phyloP scores from a whole-genome alignment of 2,329 filamentous ascomycete genomes.

The Rugonectria rugulosa region DNA sequence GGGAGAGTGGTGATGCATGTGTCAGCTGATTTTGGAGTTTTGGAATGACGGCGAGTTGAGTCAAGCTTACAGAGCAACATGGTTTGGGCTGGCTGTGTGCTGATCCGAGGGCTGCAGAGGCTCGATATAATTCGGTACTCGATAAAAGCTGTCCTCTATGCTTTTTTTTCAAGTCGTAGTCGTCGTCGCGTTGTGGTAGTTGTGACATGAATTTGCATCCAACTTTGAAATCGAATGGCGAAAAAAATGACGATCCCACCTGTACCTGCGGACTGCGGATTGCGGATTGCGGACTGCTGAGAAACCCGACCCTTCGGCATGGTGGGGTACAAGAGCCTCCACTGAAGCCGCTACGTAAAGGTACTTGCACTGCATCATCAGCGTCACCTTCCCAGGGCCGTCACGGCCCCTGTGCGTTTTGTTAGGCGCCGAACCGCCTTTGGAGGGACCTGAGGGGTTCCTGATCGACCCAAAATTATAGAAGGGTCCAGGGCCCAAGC shows the following conservation, averaged over 20 bases:
- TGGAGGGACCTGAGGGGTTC: too few species aligned
- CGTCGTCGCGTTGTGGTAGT: background rate
- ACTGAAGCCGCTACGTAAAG: too few species aligned
- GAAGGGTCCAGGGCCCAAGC: too few species aligned
- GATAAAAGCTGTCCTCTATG: too few species aligned
- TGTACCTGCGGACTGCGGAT: background rate
- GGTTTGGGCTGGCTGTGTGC: conserved; percentile 31
- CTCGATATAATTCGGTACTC: background rate
- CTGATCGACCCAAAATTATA: too few species aligned
- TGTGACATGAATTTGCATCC: too few species aligned
- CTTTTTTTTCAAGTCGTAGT: background rate
- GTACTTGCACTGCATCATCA: too few species aligned
- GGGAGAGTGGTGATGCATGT: conserved; percentile 24
- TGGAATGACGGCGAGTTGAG: conserved; percentile 18
- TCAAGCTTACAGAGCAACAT: conserved; percentile 72
- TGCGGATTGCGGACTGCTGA: background rate
- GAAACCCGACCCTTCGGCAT: conserved; percentile 1
- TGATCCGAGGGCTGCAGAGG: background rate
- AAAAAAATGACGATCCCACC: background rate
- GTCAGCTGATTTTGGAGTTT: background rate
- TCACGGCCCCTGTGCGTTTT: too few species aligned
- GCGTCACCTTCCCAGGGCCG: too few species aligned
- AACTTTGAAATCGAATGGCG: too few species aligned
- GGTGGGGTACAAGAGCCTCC: conserved; percentile 33
- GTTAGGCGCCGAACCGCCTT: too few species aligned